These are phyloP conservation scores for Beta vulgaris DNA, from an alignment of 148 eudicot genomes.

Conservation along the genomic window DNA sequence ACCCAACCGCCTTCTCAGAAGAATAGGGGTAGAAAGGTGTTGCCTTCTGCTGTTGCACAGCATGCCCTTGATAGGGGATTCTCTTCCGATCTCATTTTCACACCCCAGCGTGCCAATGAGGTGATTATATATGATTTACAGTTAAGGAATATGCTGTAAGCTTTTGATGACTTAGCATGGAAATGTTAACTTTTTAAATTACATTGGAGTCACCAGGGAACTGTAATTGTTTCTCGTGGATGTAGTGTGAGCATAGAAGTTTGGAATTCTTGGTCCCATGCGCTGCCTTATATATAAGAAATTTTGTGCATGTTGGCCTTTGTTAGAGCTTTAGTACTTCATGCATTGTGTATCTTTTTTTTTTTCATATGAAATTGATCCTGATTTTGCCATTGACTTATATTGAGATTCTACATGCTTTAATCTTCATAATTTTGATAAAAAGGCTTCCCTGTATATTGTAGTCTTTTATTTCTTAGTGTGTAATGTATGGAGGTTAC, in stretches of 20 bases:
- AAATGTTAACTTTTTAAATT: neutral
- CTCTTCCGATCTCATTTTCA: conserved; percentile 77
- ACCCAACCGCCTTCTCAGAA: conserved; percentile 88
- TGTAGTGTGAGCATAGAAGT: neutral
- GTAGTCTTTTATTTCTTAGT: neutral
- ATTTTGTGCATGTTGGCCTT: neutral
- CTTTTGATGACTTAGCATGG: neutral
- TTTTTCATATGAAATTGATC: neutral
- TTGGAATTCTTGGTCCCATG: no score
- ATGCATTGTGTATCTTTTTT: neutral
- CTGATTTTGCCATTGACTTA: neutral
- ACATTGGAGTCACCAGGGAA: neutral
- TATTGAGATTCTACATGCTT: neutral
- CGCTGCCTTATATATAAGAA: neutral
- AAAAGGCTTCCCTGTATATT: neutral
- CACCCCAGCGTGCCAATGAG: conserved; percentile 79
- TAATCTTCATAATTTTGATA: neutral
- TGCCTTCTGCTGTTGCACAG: conserved; percentile 88
- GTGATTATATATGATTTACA: conserved; percentile 34
- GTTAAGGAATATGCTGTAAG: neutral
- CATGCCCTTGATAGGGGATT: conserved; percentile 84
- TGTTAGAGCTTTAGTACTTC: neutral
- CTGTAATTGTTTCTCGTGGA: no score
- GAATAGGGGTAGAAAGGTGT: conserved; percentile 71
- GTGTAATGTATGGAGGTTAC: neutral